Conservation (phyloP, 2,329 filamentous ascomycete genomes). For the Berkeleyomyces basicola region DNA sequence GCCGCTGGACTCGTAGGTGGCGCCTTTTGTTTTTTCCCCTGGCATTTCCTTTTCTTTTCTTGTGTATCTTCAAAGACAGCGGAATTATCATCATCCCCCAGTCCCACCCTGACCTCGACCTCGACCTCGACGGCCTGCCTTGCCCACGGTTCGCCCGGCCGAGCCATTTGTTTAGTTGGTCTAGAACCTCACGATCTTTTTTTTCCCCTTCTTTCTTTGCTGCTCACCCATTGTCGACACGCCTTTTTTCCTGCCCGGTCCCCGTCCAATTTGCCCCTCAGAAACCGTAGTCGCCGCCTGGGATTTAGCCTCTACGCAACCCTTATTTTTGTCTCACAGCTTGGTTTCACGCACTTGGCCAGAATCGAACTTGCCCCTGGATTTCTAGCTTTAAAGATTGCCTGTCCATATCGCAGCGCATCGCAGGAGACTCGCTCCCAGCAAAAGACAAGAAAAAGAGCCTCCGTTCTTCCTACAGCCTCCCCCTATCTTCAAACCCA, state of each 20-base stretch:
- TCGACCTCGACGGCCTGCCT: no score
- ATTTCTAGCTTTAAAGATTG: neutral
- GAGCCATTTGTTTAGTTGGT: neutral
- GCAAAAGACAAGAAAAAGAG: neutral
- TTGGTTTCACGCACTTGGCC: neutral
- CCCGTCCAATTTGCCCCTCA: no score
- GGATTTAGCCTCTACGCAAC: conserved; percentile 14
- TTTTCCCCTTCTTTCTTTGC: conserved; percentile 7
- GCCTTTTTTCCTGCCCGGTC: no score
- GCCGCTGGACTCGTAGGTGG: neutral
- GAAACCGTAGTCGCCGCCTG: no score
- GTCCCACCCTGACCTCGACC: neutral
- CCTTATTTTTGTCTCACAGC: conserved; percentile 12
- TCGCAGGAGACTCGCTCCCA: neutral
- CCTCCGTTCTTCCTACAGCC: neutral
- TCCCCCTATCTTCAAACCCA: neutral
- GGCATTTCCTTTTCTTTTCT: neutral
- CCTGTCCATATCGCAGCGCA: neutral
- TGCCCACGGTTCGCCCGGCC: neutral
- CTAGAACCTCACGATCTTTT: neutral
- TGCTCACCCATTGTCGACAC: no score
- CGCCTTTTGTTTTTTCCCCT: neutral
- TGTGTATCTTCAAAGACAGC: neutral
- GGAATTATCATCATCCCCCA: neutral
- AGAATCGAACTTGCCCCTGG: conserved; percentile 1